phyloP scores from a whole-genome alignment of 257 asterid species.

The Solanum megistacrolobum region DNA sequence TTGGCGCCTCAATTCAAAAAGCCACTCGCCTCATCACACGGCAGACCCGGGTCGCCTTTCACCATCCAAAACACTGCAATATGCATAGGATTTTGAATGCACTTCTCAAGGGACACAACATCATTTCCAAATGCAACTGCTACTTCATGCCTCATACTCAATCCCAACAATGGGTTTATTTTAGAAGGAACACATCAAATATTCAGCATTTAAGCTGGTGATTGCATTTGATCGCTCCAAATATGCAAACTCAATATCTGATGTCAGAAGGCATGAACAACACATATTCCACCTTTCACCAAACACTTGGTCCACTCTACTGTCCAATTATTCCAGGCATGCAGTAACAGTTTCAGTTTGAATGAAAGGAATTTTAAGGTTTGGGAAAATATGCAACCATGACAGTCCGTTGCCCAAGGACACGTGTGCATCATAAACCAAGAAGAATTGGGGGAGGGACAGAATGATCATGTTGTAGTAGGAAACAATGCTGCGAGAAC shows the following conservation, averaged over 20 bases:
- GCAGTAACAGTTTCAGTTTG: neutral
- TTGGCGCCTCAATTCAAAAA: neutral
- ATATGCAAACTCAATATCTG: conserved; percentile 85
- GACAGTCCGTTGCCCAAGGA: neutral
- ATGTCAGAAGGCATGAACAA: conserved; percentile 65
- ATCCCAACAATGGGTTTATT: conserved; percentile 85
- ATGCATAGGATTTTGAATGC: neutral
- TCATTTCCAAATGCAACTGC: neutral
- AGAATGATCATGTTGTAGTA: neutral
- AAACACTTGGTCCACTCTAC: neutral
- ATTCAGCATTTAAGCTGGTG: conserved; percentile 80
- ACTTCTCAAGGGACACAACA: neutral
- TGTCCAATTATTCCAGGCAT: neutral
- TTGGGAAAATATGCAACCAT: neutral
- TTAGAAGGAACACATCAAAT: conserved; percentile 62
- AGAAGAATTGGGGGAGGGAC: neutral
- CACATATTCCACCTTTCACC: conserved; percentile 40
- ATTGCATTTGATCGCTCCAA: conserved; percentile 84
- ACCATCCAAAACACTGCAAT: neutral
- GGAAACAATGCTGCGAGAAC: neutral
- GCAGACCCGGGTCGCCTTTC: neutral
- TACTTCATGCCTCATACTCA: conserved; percentile 49
- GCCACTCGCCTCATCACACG: neutral
- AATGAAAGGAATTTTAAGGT: neutral
- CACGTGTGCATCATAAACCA: neutral